Evolutionary conservation across 2,329 filamentous ascomycete genomes (phyloP).

Genomic region (Aspergillus quadricinctus): DNA sequence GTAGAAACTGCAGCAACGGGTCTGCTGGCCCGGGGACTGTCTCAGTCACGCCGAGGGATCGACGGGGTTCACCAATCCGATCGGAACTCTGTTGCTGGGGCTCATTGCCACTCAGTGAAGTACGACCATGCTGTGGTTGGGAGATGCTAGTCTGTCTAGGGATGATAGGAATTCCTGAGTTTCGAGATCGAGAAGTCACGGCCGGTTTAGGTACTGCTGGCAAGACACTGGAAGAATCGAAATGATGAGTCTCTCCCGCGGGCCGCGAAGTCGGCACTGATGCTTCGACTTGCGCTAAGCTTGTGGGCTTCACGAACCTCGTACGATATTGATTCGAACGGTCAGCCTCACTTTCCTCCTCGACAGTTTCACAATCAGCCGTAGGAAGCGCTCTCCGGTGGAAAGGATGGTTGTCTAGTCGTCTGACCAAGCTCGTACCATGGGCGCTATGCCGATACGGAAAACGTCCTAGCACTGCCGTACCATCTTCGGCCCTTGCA

Average conservation of each 20-base stretch:
- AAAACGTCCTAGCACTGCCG: conserved; percentile 38
- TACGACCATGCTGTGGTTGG: not conserved
- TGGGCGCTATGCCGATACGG: conserved; percentile 39
- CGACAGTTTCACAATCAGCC: conserved; percentile 12
- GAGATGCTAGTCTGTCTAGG: not conserved
- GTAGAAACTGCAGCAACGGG: conserved; percentile 3
- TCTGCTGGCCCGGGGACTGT: not conserved
- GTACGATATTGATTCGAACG: not conserved
- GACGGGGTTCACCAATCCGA: conserved; percentile 1
- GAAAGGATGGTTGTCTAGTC: conserved; percentile 33
- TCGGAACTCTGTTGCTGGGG: not conserved
- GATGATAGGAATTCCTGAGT: not conserved
- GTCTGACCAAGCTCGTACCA: conserved; percentile 28
- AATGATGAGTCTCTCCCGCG: not conserved
- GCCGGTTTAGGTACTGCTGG: not conserved
- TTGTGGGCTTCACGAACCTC: not conserved
- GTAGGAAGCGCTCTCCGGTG: conserved; percentile 25
- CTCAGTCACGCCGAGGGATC: conserved; percentile 1
- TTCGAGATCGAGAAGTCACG: not conserved
- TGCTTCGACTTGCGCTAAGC: not conserved
- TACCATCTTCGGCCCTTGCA: conserved; percentile 39
- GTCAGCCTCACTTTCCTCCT: not conserved
- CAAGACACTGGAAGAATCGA: not conserved
- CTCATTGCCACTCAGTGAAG: not conserved
- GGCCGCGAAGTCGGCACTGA: not conserved